Conservation (phyloP, 192 early-diverging fungal genomes). For the Coemansia sp. region DNA sequence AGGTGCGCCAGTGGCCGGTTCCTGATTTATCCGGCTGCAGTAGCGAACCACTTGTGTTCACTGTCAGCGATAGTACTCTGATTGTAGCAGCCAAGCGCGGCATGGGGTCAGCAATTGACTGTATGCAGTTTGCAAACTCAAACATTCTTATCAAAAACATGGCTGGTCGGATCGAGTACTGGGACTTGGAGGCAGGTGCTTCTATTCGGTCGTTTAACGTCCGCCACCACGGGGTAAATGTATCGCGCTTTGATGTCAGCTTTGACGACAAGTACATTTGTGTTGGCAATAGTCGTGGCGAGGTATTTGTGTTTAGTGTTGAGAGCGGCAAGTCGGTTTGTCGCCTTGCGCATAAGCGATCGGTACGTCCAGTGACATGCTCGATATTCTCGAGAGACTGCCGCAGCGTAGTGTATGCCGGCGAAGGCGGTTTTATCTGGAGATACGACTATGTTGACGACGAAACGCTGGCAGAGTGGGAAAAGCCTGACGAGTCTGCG, state of each 20-base stretch:
- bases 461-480: constrained; percentile 73
- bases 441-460: constrained; percentile 79
- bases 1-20: constrained; percentile 58
- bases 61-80: constrained; percentile 23
- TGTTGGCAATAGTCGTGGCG: constrained; percentile 72
- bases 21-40: constrained; percentile 36
- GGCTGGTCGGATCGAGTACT: constrained; percentile 75
- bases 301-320: constrained; percentile 71
- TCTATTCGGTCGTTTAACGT: constrained; percentile 52
- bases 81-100: constrained; percentile 22
- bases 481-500: constrained; percentile 34
- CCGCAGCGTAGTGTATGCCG: constrained; percentile 68
- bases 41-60: constrained; percentile 12
- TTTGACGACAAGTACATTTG: constrained; percentile 72
- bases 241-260: constrained; percentile 66
- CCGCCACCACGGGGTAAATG: constrained; percentile 43
- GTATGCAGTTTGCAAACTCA: constrained; percentile 67
- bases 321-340: constrained; percentile 61
- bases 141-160: constrained; percentile 70
- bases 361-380: constrained; percentile 75
- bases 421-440: constrained; percentile 81
- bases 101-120: constrained; percentile 58
- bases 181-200: constrained; percentile 60
- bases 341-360: constrained; percentile 71
- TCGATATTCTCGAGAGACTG: constrained; percentile 76